Percentiles rank a stretch among this genome's conserved stretches.
These are phyloP conservation scores for Linnemannia exigua DNA, from an alignment of 192 early-diverging fungal genomes.

Conservation along the genomic window DNA sequence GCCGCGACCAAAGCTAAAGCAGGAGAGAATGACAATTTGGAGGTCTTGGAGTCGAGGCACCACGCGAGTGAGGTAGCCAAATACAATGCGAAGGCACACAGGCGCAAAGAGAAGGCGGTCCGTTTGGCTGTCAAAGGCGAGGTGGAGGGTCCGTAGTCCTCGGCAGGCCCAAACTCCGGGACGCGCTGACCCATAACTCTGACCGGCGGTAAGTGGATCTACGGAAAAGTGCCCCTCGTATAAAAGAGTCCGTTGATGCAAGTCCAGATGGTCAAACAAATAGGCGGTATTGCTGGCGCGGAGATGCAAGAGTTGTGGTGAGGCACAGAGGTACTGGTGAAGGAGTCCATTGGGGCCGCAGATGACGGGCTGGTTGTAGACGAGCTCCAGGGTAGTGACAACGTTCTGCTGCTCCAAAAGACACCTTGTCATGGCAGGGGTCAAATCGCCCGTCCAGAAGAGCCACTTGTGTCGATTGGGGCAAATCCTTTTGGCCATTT, in stretches of 20 bases:
- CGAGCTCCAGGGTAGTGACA: background rate
- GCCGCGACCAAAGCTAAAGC: background rate
- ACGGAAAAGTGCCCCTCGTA: background rate
- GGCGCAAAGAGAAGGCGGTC: background rate
- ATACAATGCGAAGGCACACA: constrained; percentile 4
- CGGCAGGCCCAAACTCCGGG: constrained; percentile 7
- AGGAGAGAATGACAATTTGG: background rate
- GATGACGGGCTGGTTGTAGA: background rate
- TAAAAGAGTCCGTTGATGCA: background rate
- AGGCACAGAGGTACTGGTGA: constrained; percentile 18
- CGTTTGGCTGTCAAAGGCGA: background rate
- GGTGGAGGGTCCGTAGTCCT: background rate
- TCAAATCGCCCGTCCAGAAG: background rate
- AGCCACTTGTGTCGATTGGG: background rate
- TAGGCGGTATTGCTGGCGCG: constrained; percentile 2
- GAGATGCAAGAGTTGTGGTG: constrained; percentile 5
- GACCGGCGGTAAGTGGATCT: background rate
- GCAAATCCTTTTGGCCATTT: background rate
- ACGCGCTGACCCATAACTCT: background rate
- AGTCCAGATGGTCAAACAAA: constrained; percentile 5
- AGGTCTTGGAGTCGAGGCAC: constrained; percentile 2
- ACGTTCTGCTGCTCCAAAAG: background rate
- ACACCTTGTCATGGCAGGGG: background rate
- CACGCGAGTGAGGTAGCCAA: constrained; percentile 1
- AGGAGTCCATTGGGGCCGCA: constrained; percentile 5